Evolutionary conservation across 2,329 filamentous ascomycete genomes (phyloP), one percentile per base, ranked within the genome.

Genomic region (Scedosporium minutisporum): DNA sequence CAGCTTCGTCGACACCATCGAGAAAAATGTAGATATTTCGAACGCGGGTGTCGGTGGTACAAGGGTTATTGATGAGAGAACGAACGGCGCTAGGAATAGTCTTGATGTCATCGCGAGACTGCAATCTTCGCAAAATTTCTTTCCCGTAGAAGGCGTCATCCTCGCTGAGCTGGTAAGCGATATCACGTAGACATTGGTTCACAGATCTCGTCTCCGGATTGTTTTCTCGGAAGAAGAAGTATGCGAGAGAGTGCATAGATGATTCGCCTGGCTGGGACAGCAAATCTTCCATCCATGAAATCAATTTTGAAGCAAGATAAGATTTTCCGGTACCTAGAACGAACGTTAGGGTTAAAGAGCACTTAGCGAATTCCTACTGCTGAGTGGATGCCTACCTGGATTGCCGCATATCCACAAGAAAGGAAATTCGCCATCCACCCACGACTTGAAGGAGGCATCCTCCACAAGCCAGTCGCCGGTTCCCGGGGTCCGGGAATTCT

Each of bases 141-240:
- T 77, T 79, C 53, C 72, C 73, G 65, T 80, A 81, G 29, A 73
- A 73, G 0, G 76, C 73, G 59, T 81, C 78, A 57, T 74, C 74
- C 62, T 79, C 74, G 63, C 75, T 77, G 38, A 81, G 71, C 63
- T 81, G 78, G 63, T 77, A 79, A 0, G 79, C 78, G 10, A 81
- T 65, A 42, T 80, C 77, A 0, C 77, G 71, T 4, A 81, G 70
- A 1, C 77, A 78, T 61, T 78, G 76, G 9, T 76, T 71, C 6
- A 80, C 72, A 4, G 76, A 79, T 51, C 77, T 69, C 0, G 77
- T 78, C 42, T 78, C 72, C 1, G 78, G 76, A 61, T 78, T 77
- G 64, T 78, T 77, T 60, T 78, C 75, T 27, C 77, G 75, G 67
- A 80, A 80, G 68, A 78, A 81, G 62, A 80, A 80, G 67, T 79